Percentiles rank a stretch among this genome's conserved stretches.
phyloP scores from a whole-genome alignment of 1,284 basidiomycete genomes.

The Fomitopsis schrenkii region DNA sequence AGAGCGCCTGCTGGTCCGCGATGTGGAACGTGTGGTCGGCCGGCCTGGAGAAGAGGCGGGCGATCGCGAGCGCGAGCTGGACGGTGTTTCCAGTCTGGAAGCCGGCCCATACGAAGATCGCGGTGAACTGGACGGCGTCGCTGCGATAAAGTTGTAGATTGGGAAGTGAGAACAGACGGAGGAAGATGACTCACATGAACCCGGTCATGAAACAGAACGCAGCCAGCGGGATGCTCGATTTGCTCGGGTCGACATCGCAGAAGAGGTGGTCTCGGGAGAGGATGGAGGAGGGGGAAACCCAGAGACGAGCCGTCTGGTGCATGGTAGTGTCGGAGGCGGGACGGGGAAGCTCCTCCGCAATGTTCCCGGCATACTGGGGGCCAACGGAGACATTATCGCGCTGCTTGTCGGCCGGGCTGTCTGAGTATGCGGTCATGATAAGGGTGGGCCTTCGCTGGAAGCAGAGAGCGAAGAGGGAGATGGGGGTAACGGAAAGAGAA shows the following conservation, averaged over 20 bases:
- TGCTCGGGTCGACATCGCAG: constrained; percentile 58
- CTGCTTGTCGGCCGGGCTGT: constrained; percentile 1
- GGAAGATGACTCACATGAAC: constrained; percentile 54
- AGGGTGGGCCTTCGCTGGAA: background rate
- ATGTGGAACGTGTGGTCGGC: constrained; percentile 61
- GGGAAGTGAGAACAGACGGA: constrained; percentile 1
- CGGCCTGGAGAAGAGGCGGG: constrained; percentile 60
- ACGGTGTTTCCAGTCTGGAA: constrained; percentile 80
- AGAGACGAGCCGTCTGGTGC: constrained; percentile 19
- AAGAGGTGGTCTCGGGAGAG: constrained; percentile 30
- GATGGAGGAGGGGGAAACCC: constrained; percentile 22
- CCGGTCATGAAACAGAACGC: constrained; percentile 87
- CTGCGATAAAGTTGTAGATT: constrained; percentile 29
- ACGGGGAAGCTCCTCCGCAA: constrained; percentile 17
- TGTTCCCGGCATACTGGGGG: constrained; percentile 18
- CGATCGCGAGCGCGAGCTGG: constrained; percentile 60
- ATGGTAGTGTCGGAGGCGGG: constrained; percentile 16
- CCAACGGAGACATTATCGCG: constrained; percentile 7
- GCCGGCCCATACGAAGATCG: constrained; percentile 83
- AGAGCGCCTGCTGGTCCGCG: constrained; percentile 78
- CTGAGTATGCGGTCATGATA: background rate
- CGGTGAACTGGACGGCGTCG: constrained; percentile 73
- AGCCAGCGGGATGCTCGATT: constrained; percentile 57
- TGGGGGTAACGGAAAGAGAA: background rate
- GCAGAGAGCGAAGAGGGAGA: constrained; percentile 1